These are phyloP conservation scores for Apodospora peruviana DNA, from an alignment of 495 filamentous ascomycete species.

Conservation along the genomic window DNA sequence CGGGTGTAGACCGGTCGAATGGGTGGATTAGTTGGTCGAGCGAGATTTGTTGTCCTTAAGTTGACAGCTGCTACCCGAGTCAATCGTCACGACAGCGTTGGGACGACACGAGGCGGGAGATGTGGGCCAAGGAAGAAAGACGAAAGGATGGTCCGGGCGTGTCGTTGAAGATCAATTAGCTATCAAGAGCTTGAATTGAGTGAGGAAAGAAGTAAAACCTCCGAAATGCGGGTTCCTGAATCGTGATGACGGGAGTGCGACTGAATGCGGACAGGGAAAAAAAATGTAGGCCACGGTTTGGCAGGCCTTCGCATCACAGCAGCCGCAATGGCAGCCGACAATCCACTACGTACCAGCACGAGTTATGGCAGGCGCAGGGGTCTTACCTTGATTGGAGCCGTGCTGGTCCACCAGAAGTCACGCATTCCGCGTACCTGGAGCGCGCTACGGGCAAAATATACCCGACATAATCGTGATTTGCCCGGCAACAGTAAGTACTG, in stretches of 20 bases:
- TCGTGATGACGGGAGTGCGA: not conserved
- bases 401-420: not conserved
- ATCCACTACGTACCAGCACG: no score
- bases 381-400: no score
- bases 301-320: conserved; percentile 2
- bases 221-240: not conserved
- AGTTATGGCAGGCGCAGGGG: not conserved
- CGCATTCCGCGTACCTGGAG: not conserved
- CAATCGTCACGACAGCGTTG: no score
- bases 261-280: not conserved
- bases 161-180: not conserved
- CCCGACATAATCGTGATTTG: not conserved
- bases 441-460: not conserved
- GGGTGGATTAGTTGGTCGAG: no score
- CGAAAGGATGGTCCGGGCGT: not conserved
- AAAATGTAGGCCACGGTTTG: not conserved
- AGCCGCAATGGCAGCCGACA: not conserved
- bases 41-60: no score
- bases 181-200: not conserved
- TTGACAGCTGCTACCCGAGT: no score
- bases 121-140: not conserved
- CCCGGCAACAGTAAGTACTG: not conserved
- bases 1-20: no score
- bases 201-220: not conserved
- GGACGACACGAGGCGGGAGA: no score